Evolutionary conservation across 345 rosid genomes (phyloP).

Genomic region (Hibiscus mutabilis): DNA sequence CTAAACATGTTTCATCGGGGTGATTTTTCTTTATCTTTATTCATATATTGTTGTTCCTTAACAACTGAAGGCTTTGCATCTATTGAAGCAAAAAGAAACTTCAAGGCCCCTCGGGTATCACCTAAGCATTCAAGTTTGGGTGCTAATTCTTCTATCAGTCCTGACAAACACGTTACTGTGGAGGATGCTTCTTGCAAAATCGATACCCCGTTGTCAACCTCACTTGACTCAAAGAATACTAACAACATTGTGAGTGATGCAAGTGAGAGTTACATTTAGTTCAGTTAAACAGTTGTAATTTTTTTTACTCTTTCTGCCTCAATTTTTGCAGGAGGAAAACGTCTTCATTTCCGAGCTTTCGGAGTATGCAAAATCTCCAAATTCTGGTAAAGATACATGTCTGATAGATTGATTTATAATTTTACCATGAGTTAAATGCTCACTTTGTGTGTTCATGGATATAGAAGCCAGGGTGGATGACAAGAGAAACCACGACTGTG

Average conservation of each 20-base stretch:
- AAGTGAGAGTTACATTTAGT: neutral
- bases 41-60: slow-evolving; percentile 31
- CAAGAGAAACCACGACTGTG: slow-evolving; percentile 15
- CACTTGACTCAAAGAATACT: slow-evolving; percentile 12
- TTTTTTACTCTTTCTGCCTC: slow-evolving; percentile 10
- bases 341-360: slow-evolving; percentile 19
- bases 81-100: slow-evolving; percentile 70
- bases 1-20: neutral
- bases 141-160: slow-evolving; percentile 29
- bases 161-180: slow-evolving; percentile 15
- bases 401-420: neutral
- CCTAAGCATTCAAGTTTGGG: slow-evolving; percentile 35
- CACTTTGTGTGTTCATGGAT: slow-evolving; percentile 4
- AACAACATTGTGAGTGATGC: slow-evolving; percentile 34
- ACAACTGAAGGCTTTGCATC: slow-evolving; percentile 71
- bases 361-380: slow-evolving; percentile 20
- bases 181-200: slow-evolving; percentile 32
- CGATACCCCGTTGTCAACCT: slow-evolving; percentile 19
- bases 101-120: slow-evolving; percentile 56
- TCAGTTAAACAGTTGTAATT: slow-evolving; percentile 6
- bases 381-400: slow-evolving; percentile 28
- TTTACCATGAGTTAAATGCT: slow-evolving; percentile 5
- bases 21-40: slow-evolving; percentile 4
- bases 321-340: slow-evolving; percentile 38
- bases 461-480: slow-evolving; percentile 17